phyloP scores from a whole-genome alignment of 1,284 basidiomycete genomes.

The Sphaerobolus stellatus region DNA sequence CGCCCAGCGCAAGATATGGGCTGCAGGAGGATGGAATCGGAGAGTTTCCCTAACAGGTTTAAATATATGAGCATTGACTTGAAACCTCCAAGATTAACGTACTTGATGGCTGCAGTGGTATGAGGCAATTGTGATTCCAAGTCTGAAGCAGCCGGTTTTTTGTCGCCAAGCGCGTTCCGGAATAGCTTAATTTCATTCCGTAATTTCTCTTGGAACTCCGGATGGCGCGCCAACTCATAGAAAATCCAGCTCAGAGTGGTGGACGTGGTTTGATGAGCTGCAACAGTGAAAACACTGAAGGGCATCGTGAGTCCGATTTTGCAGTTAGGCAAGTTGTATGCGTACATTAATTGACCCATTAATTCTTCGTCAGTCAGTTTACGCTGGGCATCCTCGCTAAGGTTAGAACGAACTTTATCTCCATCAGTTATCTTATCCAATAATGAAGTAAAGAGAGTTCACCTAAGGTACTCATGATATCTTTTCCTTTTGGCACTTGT shows the following conservation, averaged over 20 bases:
- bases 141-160: conserved; percentile 42
- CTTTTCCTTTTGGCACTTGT: conserved; percentile 36
- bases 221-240: conserved; percentile 39
- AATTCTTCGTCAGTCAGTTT: conserved; percentile 52
- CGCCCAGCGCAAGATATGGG: conserved; percentile 42
- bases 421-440: background rate
- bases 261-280: conserved; percentile 35
- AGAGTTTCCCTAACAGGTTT: conserved; percentile 38
- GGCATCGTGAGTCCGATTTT: no score
- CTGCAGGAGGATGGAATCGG: conserved; percentile 45
- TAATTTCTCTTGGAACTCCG: conserved; percentile 37
- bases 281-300: conserved; percentile 6
- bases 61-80: background rate
- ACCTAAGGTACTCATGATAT: conserved; percentile 49
- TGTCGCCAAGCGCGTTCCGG: conserved; percentile 33
- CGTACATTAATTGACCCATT: conserved; percentile 46
- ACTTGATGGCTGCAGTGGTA: conserved; percentile 44
- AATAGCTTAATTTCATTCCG: conserved; percentile 40
- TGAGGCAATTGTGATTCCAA: conserved; percentile 46
- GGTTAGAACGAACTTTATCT: conserved; percentile 57
- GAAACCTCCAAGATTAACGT: conserved; percentile 24
- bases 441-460: conserved; percentile 19
- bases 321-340: no score
- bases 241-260: conserved; percentile 44
- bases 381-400: conserved; percentile 41